Evolutionary conservation across 345 rosid genomes (phyloP).

Genomic region (Bruguiera gymnorhiza): DNA sequence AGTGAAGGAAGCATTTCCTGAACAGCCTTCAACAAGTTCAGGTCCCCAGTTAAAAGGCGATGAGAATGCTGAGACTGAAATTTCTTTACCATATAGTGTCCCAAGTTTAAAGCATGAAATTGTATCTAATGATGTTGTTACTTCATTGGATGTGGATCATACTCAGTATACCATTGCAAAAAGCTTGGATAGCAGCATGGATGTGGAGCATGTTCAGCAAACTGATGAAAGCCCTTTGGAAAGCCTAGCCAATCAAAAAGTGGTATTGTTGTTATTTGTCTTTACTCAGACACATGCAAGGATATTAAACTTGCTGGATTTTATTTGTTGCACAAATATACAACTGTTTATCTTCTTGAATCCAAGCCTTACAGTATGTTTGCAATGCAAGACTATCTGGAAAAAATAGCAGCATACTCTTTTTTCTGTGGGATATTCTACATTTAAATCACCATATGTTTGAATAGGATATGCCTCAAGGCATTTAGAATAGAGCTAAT

Average conservation of each 20-base stretch:
- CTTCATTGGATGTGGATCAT: constrained; percentile 26
- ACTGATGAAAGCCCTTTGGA: constrained; percentile 24
- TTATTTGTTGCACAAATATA: not conserved
- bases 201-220: constrained; percentile 24
- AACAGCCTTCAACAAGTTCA: constrained; percentile 35
- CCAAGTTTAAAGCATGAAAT: constrained; percentile 22
- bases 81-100: constrained; percentile 20
- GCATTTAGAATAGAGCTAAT: not conserved
- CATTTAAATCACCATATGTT: not conserved
- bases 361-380: not conserved
- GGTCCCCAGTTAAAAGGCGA: constrained; percentile 31
- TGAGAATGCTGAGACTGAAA: constrained; percentile 42
- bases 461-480: no score
- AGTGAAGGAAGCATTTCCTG: constrained; percentile 49
- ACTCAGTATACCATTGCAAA: constrained; percentile 13
- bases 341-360: no score
- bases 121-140: constrained; percentile 13
- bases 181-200: constrained; percentile 21
- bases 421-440: not conserved
- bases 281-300: not conserved
- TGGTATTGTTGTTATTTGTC: constrained; percentile 47
- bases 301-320: not conserved
- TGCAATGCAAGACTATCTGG: not conserved
- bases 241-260: constrained; percentile 28
- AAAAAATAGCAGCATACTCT: not conserved